phyloP scores from a whole-genome alignment of 306 rosid species.

The Prunus campanulata region DNA sequence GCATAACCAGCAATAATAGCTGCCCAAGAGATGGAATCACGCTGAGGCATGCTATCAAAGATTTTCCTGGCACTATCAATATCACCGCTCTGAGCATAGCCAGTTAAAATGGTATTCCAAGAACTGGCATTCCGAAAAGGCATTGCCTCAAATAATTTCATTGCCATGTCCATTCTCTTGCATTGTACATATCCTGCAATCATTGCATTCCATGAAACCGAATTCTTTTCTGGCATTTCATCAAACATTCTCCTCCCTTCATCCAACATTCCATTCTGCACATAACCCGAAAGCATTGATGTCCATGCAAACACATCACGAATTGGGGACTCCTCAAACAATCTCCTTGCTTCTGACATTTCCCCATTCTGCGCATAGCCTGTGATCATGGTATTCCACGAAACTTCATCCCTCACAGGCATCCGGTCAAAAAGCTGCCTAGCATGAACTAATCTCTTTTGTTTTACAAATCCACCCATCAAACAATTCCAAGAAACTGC shows the following conservation, averaged over 20 bases:
- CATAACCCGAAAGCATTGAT: constrained; percentile 71
- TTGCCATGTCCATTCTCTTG: constrained; percentile 59
- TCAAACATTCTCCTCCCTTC: constrained; percentile 53
- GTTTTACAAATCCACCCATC: constrained; percentile 69
- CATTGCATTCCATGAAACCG: constrained; percentile 74
- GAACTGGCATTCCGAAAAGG: constrained; percentile 69
- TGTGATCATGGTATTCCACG: constrained; percentile 81
- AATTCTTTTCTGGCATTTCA: constrained; percentile 65
- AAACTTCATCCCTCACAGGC: constrained; percentile 65
- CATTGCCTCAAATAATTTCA: constrained; percentile 67
- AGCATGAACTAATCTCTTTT: constrained; percentile 49
- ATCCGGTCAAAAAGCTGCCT: constrained; percentile 54
- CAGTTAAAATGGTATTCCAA: constrained; percentile 80
- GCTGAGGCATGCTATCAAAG: constrained; percentile 70
- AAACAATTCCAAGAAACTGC: constrained; percentile 83
- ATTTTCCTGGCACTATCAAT: constrained; percentile 57
- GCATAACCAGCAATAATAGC: constrained; percentile 81
- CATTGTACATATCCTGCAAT: constrained; percentile 69
- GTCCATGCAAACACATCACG: constrained; percentile 81
- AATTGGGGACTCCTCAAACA: constrained; percentile 57
- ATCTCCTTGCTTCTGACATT: constrained; percentile 55
- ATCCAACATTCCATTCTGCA: constrained; percentile 73
- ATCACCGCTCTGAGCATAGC: constrained; percentile 62
- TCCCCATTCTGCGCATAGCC: constrained; percentile 71
- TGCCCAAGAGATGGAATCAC: constrained; percentile 83